Evolutionary conservation across 345 rosid genomes (phyloP), one percentile per base, ranked within the genome.

Genomic region (Laguncularia racemosa): DNA sequence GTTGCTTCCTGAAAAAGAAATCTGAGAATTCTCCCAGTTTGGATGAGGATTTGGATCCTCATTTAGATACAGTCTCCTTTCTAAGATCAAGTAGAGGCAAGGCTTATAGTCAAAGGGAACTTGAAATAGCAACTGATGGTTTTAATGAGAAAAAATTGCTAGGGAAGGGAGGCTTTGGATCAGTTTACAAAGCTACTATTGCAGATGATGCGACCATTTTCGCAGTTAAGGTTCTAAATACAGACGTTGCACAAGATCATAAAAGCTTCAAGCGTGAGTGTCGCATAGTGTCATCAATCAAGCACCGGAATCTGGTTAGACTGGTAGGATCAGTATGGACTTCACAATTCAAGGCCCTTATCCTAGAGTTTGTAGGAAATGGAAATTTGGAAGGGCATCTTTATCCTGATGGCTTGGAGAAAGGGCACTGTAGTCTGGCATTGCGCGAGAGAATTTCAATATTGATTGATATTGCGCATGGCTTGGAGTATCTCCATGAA

Each of bases 401-500:
- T 48, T 48, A 63, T 40, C 28, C 47, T 26, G 14, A 17, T 10
- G 49, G 45, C 9, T 38, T 53, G 1, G 46, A 28, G 33, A 52
- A 47, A 46, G 59, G 49, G 28, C 50, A 16, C 2, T 54, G 59
- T 47, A 15, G 12, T 16, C 55, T 63, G 60, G 33, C 38, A 9
- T 16, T 63, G 48, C 12, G 3, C 3, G 60, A 49, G 16, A 55
- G 60, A 49, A 18, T 55, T 14, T 48, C 54, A 16, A 48, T 63
- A 33, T 50, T 43, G n/a, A 40, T 63, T 14, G 44, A 55, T 40
- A 38, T 56, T 20, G 54, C 55, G 0, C 48, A 47, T 14, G 60
- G 49, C 8, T 48, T 63, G 67, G 67, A 55, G 55, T 63, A 56
- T 56, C 67, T 63, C 43, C 67, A 63, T 3, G 55, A 55, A 54